phyloP scores from a whole-genome alignment of 495 filamentous ascomycete genomes.

The Parmelia sp. region DNA sequence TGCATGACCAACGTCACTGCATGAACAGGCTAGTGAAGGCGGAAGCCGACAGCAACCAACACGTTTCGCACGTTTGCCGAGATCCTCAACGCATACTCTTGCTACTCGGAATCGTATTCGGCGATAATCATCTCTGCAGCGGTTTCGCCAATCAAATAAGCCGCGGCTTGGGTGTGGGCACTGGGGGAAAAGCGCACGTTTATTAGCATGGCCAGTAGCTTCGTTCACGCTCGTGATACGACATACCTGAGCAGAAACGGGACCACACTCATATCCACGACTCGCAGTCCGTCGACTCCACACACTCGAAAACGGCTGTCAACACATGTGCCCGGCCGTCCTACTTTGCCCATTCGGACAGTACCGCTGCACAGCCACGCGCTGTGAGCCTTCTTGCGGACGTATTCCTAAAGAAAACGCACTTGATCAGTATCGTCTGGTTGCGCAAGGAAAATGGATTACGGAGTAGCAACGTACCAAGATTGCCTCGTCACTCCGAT shows the following conservation, averaged over 20 bases:
- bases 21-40: too few species aligned
- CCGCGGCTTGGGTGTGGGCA: constrained; percentile 38
- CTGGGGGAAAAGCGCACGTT: constrained; percentile 42
- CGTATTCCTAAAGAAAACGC: constrained; percentile 48
- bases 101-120: too few species aligned
- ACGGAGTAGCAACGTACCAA: constrained; percentile 38
- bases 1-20: too few species aligned
- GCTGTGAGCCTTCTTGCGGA: constrained; percentile 64
- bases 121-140: constrained; percentile 54
- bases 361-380: constrained; percentile 80
- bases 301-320: constrained; percentile 48
- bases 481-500: constrained; percentile 48
- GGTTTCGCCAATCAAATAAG: constrained; percentile 52
- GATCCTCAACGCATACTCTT: too few species aligned
- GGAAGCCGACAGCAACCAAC: too few species aligned
- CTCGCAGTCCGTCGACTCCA: constrained; percentile 50
- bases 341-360: constrained; percentile 73
- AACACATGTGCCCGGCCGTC: constrained; percentile 53
- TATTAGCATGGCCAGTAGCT: constrained; percentile 53
- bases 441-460: not conserved
- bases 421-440: not conserved
- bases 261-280: constrained; percentile 56
- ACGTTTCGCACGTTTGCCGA: too few species aligned
- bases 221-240: constrained; percentile 33
- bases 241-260: constrained; percentile 29